phyloP scores from a whole-genome alignment of 768 basidiomycete genomes.

The Kwoniella sp. region DNA sequence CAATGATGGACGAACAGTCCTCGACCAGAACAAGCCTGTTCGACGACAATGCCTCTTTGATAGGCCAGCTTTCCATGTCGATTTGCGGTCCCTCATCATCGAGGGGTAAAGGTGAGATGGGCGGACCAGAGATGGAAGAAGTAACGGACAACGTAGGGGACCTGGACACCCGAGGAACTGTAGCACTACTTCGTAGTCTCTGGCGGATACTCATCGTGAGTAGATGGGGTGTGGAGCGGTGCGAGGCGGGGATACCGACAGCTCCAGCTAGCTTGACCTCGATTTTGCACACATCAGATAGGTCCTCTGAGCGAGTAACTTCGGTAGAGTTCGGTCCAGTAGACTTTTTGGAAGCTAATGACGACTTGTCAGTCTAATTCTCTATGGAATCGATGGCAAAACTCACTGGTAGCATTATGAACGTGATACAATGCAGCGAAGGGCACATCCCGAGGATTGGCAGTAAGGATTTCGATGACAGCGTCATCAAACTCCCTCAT shows the following conservation, averaged over 20 bases:
- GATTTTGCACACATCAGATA: background rate
- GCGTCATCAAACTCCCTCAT: conserved; percentile 48
- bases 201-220: conserved; percentile 18
- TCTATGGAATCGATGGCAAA: background rate
- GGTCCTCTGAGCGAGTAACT: conserved; percentile 10
- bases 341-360: conserved; percentile 1
- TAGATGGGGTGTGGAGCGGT: conserved; percentile 32
- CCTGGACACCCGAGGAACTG: background rate
- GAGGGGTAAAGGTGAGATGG: conserved; percentile 1
- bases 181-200: conserved; percentile 1
- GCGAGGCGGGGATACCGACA: conserved; percentile 45
- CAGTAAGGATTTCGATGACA: conserved; percentile 43
- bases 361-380: background rate
- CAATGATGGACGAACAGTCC: conserved; percentile 42
- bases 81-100: conserved; percentile 1
- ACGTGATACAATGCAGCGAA: conserved; percentile 52
- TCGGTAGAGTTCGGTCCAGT: conserved; percentile 9
- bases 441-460: conserved; percentile 45
- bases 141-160: conserved; percentile 47
- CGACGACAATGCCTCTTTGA: conserved; percentile 42
- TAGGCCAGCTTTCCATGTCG: conserved; percentile 41
- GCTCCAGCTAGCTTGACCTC: conserved; percentile 41
- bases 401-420: conserved; percentile 23
- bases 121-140: conserved; percentile 27
- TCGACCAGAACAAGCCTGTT: conserved; percentile 44